Evolutionary conservation across 345 rosid species (phyloP).

Genomic region (Excoecaria cochinchinensis): DNA sequence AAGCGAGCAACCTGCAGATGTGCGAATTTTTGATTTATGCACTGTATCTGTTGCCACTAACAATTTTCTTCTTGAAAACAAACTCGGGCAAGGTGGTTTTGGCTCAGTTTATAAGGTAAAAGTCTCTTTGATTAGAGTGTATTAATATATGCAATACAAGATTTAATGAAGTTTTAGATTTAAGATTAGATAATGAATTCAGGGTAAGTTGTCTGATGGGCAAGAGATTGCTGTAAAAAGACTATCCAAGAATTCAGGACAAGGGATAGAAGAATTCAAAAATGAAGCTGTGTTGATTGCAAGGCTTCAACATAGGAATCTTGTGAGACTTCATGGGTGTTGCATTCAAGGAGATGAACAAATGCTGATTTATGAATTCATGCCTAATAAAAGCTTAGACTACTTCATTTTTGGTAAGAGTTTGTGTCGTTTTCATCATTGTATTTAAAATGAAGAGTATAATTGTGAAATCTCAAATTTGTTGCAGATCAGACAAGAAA

Average conservation of each 20-base stretch:
- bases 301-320: slow-evolving; percentile 1
- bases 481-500: background rate
- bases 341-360: background rate
- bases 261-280: background rate
- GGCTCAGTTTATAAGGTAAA: slow-evolving; percentile 5
- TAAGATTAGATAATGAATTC: background rate
- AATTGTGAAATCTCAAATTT: background rate
- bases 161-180: background rate
- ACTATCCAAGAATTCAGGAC: background rate
- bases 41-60: background rate
- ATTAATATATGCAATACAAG: background rate
- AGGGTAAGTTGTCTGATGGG: background rate
- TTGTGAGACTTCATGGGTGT: background rate
- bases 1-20: background rate
- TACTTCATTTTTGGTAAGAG: background rate
- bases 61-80: slow-evolving; percentile 1
- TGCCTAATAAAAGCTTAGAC: background rate
- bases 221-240: slow-evolving; percentile 2
- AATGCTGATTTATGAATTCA: background rate
- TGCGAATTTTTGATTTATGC: background rate
- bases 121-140: background rate
- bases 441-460: too few relatives aligned
- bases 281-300: background rate
- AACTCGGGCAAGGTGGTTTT: background rate
- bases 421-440: too few relatives aligned